A percentile compares a stretch with the other conserved stretches of the same genome.
phyloP scores from a whole-genome alignment of 257 asterid species.

The Solanum sparsipilum region DNA sequence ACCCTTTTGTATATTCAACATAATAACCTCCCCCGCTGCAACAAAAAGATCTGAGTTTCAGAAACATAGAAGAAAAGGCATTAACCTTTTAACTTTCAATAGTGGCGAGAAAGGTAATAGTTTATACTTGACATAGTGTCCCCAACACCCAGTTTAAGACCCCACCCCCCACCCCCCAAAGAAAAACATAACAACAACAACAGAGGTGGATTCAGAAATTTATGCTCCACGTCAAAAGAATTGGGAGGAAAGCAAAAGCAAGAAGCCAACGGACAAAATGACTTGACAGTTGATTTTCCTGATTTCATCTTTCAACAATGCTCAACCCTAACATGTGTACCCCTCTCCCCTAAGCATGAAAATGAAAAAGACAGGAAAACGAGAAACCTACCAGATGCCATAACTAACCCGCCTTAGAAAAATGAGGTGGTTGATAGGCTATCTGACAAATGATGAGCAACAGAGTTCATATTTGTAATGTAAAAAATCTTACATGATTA shows the following conservation, averaged over 20 bases:
- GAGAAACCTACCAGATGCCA: not conserved
- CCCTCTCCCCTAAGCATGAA: not conserved
- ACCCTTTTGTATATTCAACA: conserved; percentile 26
- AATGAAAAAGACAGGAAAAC: not conserved
- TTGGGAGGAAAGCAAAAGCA: not conserved
- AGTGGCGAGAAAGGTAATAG: not conserved
- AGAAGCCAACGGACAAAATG: not conserved
- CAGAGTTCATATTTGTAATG: conserved; percentile 3
- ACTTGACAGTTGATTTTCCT: not conserved
- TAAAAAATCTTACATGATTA: conserved; percentile 29
- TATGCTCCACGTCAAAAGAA: not conserved
- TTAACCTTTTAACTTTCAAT: not conserved
- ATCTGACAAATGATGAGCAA: not conserved
- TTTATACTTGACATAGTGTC: not conserved
- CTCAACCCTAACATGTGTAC: not conserved
- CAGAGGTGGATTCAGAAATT: not conserved
- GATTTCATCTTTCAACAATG: not conserved
- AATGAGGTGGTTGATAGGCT: not conserved
- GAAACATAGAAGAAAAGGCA: not conserved
- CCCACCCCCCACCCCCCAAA: not conserved
- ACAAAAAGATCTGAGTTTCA: not conserved
- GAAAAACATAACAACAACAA: not conserved
- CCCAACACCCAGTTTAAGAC: not conserved
- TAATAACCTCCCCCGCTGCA: conserved; percentile 42
- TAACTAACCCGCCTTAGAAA: not conserved